Evolutionary conservation across 805 yeast genomes (phyloP).

Genomic region (Isabelozyma pseudorhagii): DNA sequence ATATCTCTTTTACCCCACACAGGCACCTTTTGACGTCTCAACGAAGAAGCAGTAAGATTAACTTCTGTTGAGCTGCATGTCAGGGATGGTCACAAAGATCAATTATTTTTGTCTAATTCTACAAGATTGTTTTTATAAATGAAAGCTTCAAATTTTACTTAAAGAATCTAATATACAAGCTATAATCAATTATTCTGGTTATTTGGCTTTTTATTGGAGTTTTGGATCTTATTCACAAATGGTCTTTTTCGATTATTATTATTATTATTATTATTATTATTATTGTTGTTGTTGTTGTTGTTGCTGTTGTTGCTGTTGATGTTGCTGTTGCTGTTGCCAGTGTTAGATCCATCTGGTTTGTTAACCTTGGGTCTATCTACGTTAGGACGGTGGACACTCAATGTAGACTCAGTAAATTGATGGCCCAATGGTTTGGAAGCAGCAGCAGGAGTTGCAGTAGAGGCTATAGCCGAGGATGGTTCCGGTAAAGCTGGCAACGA

Average conservation of each 20-base stretch:
- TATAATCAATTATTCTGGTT: slow-evolving; percentile 5
- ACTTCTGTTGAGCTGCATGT: too few relatives aligned
- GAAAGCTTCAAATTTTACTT: too few relatives aligned
- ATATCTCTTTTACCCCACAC: too few relatives aligned
- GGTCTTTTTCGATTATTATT: slow-evolving; percentile 15
- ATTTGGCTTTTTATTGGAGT: slow-evolving; percentile 14
- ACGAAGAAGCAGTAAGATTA: too few relatives aligned
- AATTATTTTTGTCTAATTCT: too few relatives aligned
- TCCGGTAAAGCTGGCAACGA: background rate
- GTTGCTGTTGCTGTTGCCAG: background rate
- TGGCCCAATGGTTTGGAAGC: slow-evolving; percentile 9
- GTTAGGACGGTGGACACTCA: slow-evolving; percentile 29
- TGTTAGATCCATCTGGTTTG: slow-evolving; percentile 5
- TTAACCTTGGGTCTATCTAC: slow-evolving; percentile 10
- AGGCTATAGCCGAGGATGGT: background rate
- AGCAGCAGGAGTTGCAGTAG: background rate
- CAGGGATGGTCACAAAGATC: too few relatives aligned
- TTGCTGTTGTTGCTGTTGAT: background rate
- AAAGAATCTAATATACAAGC: background rate
- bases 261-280: too few relatives aligned
- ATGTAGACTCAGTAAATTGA: slow-evolving; percentile 26
- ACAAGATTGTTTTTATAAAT: too few relatives aligned
- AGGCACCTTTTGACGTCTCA: too few relatives aligned
- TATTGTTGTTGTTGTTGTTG: slow-evolving; percentile 1
- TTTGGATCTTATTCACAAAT: slow-evolving; percentile 4